Conservation (phyloP, 75 land plant genomes). For the Pseudotsuga menziesii region DNA sequence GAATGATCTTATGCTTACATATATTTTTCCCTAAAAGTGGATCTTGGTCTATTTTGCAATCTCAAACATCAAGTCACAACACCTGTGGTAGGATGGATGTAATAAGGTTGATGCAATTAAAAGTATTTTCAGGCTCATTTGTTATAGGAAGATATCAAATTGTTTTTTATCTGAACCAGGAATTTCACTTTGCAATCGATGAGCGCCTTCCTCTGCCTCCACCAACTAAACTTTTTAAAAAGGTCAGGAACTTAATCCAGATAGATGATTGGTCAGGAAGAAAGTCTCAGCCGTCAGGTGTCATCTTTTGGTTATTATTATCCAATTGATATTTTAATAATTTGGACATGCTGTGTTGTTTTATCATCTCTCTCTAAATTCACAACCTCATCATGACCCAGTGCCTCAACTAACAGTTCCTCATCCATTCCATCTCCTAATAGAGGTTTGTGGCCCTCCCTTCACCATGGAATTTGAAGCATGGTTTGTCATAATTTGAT, state of each 20-base stretch:
- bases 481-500: too few species aligned
- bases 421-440: constrained; percentile 84
- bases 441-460: constrained; percentile 53
- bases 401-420: constrained; percentile 48
- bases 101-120: too few species aligned
- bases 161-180: constrained; percentile 17
- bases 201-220: constrained; percentile 52
- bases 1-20: constrained; percentile 25
- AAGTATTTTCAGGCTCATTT: too few species aligned
- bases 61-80: constrained; percentile 61
- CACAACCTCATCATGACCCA: constrained; percentile 35
- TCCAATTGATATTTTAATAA: too few species aligned
- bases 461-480: background rate
- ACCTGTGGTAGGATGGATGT: constrained; percentile 45
- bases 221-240: constrained; percentile 54
- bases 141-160: too few species aligned
- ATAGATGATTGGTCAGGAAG: too few species aligned
- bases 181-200: constrained; percentile 85
- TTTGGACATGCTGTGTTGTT: background rate
- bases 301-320: too few species aligned
- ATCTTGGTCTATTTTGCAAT: constrained; percentile 56
- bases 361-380: constrained; percentile 71
- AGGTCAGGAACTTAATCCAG: constrained; percentile 29
- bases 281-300: too few species aligned
- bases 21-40: constrained; percentile 90